Conservation (phyloP, 768 basidiomycete species). For the Lyophyllum decastes region DNA sequence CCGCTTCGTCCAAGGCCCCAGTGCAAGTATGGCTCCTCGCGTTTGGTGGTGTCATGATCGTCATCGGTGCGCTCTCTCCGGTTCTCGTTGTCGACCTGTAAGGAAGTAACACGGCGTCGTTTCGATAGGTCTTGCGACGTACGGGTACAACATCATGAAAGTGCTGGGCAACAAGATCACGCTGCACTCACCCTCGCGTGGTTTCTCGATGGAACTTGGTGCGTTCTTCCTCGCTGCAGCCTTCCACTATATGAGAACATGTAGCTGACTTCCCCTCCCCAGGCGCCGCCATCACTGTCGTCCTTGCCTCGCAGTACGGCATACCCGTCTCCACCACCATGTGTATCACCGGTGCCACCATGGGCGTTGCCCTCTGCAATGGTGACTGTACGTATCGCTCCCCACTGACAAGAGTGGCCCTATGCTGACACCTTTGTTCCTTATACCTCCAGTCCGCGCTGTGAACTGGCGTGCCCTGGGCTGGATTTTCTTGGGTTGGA, state of each 20-base stretch:
- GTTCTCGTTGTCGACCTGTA: background rate
- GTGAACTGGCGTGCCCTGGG: slow-evolving; percentile 29
- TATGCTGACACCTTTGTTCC: background rate
- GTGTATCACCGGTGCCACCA: slow-evolving; percentile 28
- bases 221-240: background rate
- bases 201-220: slow-evolving; percentile 29
- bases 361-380: slow-evolving; percentile 29
- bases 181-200: slow-evolving; percentile 29
- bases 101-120: too few relatives aligned
- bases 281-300: slow-evolving; percentile 27
- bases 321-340: slow-evolving; percentile 29
- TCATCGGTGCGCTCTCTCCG: slow-evolving; percentile 19
- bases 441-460: slow-evolving; percentile 10
- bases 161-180: slow-evolving; percentile 30
- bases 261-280: background rate
- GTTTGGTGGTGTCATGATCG: slow-evolving; percentile 26
- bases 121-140: slow-evolving; percentile 10
- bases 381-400: slow-evolving; percentile 19
- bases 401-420: too few relatives aligned
- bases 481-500: slow-evolving; percentile 29
- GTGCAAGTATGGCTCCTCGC: slow-evolving; percentile 27
- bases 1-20: slow-evolving; percentile 17
- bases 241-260: background rate
- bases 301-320: slow-evolving; percentile 30
- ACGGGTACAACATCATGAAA: slow-evolving; percentile 31